Conservation (phyloP, 192 early-diverging fungal species). For the Cladochytrium replicatum region DNA sequence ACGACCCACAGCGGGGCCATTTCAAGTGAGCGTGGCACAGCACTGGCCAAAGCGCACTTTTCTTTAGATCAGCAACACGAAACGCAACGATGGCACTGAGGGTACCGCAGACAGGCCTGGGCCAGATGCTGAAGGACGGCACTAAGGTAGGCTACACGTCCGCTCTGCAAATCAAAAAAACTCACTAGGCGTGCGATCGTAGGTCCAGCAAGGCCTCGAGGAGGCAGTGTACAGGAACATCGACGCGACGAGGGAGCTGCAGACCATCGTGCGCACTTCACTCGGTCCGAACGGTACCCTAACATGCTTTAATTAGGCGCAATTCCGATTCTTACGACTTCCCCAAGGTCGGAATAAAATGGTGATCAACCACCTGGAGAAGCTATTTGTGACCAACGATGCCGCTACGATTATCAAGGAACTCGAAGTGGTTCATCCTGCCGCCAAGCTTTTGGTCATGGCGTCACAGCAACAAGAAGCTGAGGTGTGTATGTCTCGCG, state of each 20-base stretch:
- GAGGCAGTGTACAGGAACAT: conserved; percentile 95
- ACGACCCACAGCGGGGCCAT: no score
- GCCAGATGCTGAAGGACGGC: conserved; percentile 87
- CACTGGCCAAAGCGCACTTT: no score
- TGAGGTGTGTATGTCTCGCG: conserved; percentile 44
- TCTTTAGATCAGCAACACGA: no score
- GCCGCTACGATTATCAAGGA: conserved; percentile 98
- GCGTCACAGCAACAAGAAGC: conserved; percentile 95
- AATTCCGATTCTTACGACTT: not conserved
- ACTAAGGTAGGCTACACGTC: conserved; percentile 57
- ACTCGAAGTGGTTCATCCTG: conserved; percentile 95
- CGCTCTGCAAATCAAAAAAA: not conserved
- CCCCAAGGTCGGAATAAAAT: conserved; percentile 89
- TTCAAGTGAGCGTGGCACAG: no score
- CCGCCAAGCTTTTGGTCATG: conserved; percentile 91
- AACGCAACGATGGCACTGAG: conserved; percentile 68
- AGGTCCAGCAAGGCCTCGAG: conserved; percentile 90
- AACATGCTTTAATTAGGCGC: not conserved
- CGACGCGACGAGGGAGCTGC: conserved; percentile 84
- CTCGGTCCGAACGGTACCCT: conserved; percentile 87
- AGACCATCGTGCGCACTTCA: conserved; percentile 87
- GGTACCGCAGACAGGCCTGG: conserved; percentile 71
- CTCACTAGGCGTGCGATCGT: conserved; percentile 2
- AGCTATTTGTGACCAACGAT: conserved; percentile 96
- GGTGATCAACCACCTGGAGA: conserved; percentile 97